A percentile compares a stretch with the other conserved stretches of the same genome.
Evolutionary conservation across 306 rosid species (phyloP).

Genomic region (Psophocarpus tetragonolobus): DNA sequence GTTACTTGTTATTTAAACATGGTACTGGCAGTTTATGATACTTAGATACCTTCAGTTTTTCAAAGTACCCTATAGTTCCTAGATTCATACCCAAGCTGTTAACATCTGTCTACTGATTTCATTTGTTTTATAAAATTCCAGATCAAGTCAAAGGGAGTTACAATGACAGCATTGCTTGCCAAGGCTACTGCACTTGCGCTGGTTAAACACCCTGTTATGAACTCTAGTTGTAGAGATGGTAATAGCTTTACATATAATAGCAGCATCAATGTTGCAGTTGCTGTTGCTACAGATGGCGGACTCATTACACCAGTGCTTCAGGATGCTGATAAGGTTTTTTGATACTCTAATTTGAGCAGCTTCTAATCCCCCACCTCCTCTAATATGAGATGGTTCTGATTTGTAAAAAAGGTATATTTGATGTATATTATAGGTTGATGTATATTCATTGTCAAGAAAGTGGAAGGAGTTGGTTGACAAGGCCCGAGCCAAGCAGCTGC

Average conservation of each 20-base stretch:
- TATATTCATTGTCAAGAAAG: conserved; percentile 89
- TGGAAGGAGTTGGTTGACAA: conserved; percentile 97
- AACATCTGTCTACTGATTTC: neutral
- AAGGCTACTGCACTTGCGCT: conserved; percentile 95
- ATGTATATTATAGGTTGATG: conserved; percentile 61
- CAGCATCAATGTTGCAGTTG: conserved; percentile 86
- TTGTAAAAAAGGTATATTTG: conserved; percentile 24
- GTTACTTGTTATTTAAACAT: neutral
- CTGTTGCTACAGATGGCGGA: conserved; percentile 93
- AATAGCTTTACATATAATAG: conserved; percentile 89
- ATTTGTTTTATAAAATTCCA: conserved; percentile 33
- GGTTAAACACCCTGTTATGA: conserved; percentile 83
- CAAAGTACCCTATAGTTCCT: neutral
- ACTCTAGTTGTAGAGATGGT: conserved; percentile 95
- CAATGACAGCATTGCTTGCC: conserved; percentile 98
- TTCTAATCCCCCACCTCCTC: neutral
- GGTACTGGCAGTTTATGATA: neutral
- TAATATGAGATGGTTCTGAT: neutral
- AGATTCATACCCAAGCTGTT: neutral
- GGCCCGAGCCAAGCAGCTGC: conserved; percentile 97
- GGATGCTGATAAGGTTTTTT: conserved; percentile 87
- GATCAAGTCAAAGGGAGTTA: conserved; percentile 97
- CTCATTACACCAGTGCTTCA: conserved; percentile 93
- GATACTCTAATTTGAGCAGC: neutral
- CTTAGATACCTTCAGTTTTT: neutral